These are phyloP conservation scores for Helotiales sp. DNA, from an alignment of 2,329 filamentous ascomycete species.

Conservation along the genomic window DNA sequence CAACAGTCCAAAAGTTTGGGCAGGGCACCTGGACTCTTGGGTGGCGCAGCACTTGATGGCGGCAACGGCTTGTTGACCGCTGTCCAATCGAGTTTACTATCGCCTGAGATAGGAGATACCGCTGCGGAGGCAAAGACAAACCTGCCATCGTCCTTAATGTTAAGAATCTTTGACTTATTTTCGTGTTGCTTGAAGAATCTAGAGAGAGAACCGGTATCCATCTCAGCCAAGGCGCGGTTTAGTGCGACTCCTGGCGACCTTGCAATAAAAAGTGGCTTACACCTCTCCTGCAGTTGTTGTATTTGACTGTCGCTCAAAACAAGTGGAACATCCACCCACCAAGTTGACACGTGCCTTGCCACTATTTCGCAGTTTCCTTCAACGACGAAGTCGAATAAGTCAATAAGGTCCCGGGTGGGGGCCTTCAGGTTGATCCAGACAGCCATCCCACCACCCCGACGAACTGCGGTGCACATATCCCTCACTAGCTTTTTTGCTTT, in stretches of 20 bases:
- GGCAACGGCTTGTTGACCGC: neutral
- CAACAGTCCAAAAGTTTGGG: conserved; percentile 19
- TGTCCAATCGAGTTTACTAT: conserved; percentile 3
- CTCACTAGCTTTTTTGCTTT: conserved; percentile 84
- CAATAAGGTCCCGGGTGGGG: conserved; percentile 74
- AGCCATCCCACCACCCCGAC: conserved; percentile 78
- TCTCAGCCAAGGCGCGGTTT: conserved; percentile 16
- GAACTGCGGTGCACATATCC: conserved; percentile 83
- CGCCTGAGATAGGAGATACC: conserved; percentile 7
- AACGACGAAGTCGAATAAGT: conserved; percentile 90
- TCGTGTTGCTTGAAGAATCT: conserved; percentile 20
- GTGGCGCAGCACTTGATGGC: neutral
- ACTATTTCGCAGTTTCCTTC: conserved; percentile 85
- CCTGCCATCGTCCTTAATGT: conserved; percentile 15
- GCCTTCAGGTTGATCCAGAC: conserved; percentile 91
- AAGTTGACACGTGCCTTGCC: conserved; percentile 50
- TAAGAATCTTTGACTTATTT: conserved; percentile 22
- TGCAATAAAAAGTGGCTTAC: conserved; percentile 24
- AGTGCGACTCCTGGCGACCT: conserved; percentile 21
- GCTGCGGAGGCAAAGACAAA: conserved; percentile 9
- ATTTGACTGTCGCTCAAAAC: conserved; percentile 26
- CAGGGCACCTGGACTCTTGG: conserved; percentile 6
- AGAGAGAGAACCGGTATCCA: conserved; percentile 23
- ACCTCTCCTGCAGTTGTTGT: conserved; percentile 24
- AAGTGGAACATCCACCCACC: conserved; percentile 23